Evolutionary conservation across 176 grass and related monocot genomes (phyloP).

Genomic region (Oryza longistaminata): DNA sequence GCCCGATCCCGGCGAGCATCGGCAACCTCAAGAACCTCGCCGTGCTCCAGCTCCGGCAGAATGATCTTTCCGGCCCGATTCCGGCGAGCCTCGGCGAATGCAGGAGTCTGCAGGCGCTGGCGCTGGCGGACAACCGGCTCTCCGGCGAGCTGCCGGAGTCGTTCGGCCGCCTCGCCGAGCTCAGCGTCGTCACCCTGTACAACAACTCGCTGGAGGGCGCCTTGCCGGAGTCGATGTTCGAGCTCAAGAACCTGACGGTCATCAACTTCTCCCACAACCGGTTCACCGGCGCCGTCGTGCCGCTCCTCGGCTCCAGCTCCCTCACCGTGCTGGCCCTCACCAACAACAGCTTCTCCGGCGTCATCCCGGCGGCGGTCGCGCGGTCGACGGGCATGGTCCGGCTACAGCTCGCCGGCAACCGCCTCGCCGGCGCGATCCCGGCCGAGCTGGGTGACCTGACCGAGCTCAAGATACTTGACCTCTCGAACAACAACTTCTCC

Average conservation of each 20-base stretch:
- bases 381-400: conserved; percentile 54
- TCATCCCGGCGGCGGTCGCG: conserved; percentile 49
- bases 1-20: conserved; percentile 59
- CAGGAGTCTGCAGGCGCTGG: conserved; percentile 64
- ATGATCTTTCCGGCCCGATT: conserved; percentile 73
- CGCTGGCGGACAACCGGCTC: conserved; percentile 83
- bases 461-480: conserved; percentile 65
- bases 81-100: conserved; percentile 79
- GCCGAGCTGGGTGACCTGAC: conserved; percentile 54
- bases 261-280: conserved; percentile 88
- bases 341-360: conserved; percentile 74
- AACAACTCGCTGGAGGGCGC: conserved; percentile 81
- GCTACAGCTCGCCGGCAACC: conserved; percentile 67
- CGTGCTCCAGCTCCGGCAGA: conserved; percentile 93
- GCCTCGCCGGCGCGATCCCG: conserved; percentile 55
- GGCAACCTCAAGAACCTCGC: conserved; percentile 72
- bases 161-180: conserved; percentile 52
- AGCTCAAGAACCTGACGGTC: conserved; percentile 71
- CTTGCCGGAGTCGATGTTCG: conserved; percentile 58
- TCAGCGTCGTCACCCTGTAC: conserved; percentile 84
- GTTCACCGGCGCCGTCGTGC: conserved; percentile 63
- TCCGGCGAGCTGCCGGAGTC: conserved; percentile 57
- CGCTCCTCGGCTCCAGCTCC: conserved; percentile 66
- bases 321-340: conserved; percentile 70
- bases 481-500: conserved; percentile 67